phyloP scores from a whole-genome alignment of 2,329 filamentous ascomycete species.

The Cordyceps fumosorosea region DNA sequence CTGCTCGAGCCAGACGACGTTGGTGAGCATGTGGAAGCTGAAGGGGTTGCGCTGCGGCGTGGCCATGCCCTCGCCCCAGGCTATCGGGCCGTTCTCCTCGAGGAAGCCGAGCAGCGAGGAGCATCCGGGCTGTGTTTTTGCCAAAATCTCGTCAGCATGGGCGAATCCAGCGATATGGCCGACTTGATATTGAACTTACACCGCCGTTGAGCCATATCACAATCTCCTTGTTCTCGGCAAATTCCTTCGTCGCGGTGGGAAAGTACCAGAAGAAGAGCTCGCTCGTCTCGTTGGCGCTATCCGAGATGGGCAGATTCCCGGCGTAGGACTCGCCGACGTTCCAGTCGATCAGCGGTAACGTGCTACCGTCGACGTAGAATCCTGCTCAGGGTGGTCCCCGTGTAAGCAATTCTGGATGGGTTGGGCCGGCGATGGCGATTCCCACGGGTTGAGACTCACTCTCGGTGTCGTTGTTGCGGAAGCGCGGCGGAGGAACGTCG shows the following conservation, averaged over 20 bases:
- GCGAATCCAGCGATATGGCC: not conserved
- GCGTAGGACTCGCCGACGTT: conserved; percentile 55
- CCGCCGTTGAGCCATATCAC: conserved; percentile 41
- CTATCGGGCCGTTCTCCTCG: conserved; percentile 70
- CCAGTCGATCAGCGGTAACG: conserved; percentile 57
- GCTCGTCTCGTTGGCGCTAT: conserved; percentile 30
- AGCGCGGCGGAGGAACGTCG: conserved; percentile 8
- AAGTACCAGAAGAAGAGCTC: conserved; percentile 51
- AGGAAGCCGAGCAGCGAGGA: conserved; percentile 61
- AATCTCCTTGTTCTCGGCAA: conserved; percentile 36
- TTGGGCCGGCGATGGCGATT: not conserved
- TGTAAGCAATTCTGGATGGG: not conserved
- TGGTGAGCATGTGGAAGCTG: conserved; percentile 69
- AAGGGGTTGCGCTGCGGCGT: conserved; percentile 60
- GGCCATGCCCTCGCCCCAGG: conserved; percentile 64
- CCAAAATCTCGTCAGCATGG: not conserved
- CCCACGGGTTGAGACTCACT: conserved; percentile 14
- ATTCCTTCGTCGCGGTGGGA: conserved; percentile 35
- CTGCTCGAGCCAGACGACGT: conserved; percentile 71
- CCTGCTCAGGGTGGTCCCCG: conserved; percentile 25
- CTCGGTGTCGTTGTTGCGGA: conserved; percentile 17
- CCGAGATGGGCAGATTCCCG: conserved; percentile 48
- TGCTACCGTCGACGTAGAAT: conserved; percentile 53
- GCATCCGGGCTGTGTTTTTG: conserved; percentile 41
- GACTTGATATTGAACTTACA: conserved; percentile 21